Evolutionary conservation across 805 yeast genomes (phyloP).

Genomic region (Cyberlindnera lachancei): DNA sequence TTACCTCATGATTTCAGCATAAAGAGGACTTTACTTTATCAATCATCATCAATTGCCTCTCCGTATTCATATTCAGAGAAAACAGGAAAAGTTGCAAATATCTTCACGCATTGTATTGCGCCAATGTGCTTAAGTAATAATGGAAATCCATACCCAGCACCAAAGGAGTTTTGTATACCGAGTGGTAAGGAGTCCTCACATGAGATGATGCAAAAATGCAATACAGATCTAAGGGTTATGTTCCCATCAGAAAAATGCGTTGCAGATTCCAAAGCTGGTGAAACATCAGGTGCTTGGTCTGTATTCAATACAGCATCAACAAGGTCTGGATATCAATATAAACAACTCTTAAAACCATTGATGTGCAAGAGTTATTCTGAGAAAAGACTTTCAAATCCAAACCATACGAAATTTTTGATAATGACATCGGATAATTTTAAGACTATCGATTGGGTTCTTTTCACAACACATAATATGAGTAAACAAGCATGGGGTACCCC

Average conservation of each 20-base stretch:
- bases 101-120: conserved; percentile 19
- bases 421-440: conserved; percentile 43
- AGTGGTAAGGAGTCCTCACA: conserved; percentile 11
- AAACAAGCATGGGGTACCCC: conserved; percentile 74
- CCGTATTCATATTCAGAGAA: conserved; percentile 8
- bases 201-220: conserved; percentile 21
- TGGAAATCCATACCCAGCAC: conserved; percentile 3
- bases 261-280: conserved; percentile 35
- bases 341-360: conserved; percentile 34
- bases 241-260: conserved; percentile 40
- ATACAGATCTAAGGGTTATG: conserved; percentile 30
- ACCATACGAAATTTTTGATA: conserved; percentile 65
- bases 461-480: conserved; percentile 71
- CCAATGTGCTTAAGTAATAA: conserved; percentile 13
- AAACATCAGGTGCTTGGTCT: conserved; percentile 40
- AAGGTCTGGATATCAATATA: conserved; percentile 29
- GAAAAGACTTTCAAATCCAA: conserved; percentile 30
- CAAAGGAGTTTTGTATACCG: conserved; percentile 1
- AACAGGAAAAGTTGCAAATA: conserved; percentile 8
- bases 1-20: conserved; percentile 5
- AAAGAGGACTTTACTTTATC: conserved; percentile 24
- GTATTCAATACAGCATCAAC: conserved; percentile 32
- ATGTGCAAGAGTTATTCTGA: conserved; percentile 22
- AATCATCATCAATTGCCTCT: conserved; percentile 26
- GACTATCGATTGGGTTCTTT: conserved; percentile 56